Evolutionary conservation across 2,329 filamentous ascomycete species (phyloP).

Genomic region (Ceratocystis papillata): DNA sequence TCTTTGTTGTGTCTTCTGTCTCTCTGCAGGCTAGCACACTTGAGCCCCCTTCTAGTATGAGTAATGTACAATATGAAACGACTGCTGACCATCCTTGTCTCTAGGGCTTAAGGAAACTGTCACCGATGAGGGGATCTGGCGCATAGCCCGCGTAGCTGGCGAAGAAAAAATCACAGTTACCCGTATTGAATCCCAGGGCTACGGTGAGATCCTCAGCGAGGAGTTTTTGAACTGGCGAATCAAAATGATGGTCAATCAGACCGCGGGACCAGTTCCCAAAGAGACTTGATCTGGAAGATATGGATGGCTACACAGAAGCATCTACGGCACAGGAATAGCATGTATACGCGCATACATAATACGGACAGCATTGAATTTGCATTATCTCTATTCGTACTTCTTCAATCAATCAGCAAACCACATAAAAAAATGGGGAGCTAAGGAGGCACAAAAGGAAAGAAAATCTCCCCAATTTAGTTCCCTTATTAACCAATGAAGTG

Average conservation of each 20-base stretch:
- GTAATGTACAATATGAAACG: no score
- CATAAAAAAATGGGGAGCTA: no score
- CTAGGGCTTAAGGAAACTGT: constrained; percentile 50
- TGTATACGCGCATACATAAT: no score
- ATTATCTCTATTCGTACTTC: no score
- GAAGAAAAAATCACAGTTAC: constrained; percentile 60
- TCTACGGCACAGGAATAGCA: not conserved
- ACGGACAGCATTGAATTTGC: no score
- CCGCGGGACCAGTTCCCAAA: constrained; percentile 10
- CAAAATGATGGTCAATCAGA: constrained; percentile 30
- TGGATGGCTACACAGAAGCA: not conserved
- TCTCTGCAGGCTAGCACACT: not conserved
- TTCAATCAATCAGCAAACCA: no score
- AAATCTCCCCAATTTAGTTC: not conserved
- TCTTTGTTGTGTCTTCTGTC: not conserved
- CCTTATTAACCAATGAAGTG: not conserved
- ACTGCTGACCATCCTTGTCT: not conserved
- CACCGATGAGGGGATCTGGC: constrained; percentile 67
- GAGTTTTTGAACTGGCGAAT: constrained; percentile 68
- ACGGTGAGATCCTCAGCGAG: constrained; percentile 64
- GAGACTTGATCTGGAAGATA: not conserved
- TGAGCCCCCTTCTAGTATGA: no score
- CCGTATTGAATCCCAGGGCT: constrained; percentile 60
- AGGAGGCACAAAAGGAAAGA: not conserved
- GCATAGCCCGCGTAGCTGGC: constrained; percentile 56